These are phyloP conservation scores for Sugiyamaella xylanicola DNA, from an alignment of 1,139 yeast genomes.

Conservation along the genomic window DNA sequence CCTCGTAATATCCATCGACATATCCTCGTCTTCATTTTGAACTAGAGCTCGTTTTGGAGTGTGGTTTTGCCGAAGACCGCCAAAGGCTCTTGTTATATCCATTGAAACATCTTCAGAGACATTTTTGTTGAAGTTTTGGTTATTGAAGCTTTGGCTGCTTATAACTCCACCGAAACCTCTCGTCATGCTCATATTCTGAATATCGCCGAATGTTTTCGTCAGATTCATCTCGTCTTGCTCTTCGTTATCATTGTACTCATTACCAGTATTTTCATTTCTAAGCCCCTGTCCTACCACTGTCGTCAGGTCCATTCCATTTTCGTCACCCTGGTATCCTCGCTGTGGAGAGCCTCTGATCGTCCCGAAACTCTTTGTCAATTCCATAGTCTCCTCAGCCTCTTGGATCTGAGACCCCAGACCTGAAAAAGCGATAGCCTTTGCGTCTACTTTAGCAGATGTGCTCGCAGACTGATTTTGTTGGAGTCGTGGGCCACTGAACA, in stretches of 20 bases:
- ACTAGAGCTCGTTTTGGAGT: too few relatives aligned
- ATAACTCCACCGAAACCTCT: slow-evolving; percentile 1
- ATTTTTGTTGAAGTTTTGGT: background rate
- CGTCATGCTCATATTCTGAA: slow-evolving; percentile 13
- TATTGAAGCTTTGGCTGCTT: background rate
- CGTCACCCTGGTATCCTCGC: background rate
- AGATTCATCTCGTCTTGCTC: slow-evolving; percentile 20
- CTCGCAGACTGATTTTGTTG: background rate
- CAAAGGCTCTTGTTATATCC: slow-evolving; percentile 27
- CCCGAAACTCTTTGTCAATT: slow-evolving; percentile 15
- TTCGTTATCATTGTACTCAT: slow-evolving; percentile 4
- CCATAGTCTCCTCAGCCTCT: slow-evolving; percentile 12
- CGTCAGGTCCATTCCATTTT: slow-evolving; percentile 25
- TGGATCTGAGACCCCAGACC: too few relatives aligned
- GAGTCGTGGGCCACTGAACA: slow-evolving; percentile 13
- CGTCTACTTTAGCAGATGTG: background rate
- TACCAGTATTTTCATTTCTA: background rate
- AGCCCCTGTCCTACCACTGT: slow-evolving; percentile 13
- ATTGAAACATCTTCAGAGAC: slow-evolving; percentile 18
- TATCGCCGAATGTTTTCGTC: slow-evolving; percentile 10
- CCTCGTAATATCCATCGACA: slow-evolving; percentile 19
- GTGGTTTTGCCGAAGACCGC: too few relatives aligned
- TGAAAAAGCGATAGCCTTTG: too few relatives aligned
- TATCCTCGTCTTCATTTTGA: slow-evolving; percentile 13
- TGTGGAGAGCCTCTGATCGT: background rate